These are phyloP conservation scores for Ganoderma lingzhi DNA, from an alignment of 1,284 basidiomycete genomes.

Conservation along the genomic window DNA sequence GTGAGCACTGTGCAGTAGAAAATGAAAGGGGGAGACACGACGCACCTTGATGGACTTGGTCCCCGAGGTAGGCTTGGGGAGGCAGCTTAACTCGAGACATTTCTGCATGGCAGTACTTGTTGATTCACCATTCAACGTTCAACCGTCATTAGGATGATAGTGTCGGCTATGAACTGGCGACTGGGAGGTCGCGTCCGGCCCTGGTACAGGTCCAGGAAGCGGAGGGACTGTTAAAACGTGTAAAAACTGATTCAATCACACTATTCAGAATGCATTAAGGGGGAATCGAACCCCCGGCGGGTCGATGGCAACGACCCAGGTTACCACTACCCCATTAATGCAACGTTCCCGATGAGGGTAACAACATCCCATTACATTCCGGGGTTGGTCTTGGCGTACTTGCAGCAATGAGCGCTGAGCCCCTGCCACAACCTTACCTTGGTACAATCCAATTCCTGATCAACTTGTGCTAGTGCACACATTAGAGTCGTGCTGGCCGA, in stretches of 20 bases:
- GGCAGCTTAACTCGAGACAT: slow-evolving; percentile 34
- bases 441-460: too few species aligned
- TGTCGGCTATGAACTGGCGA: background rate
- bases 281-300: slow-evolving; percentile 81
- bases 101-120: slow-evolving; percentile 13
- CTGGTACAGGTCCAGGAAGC: background rate
- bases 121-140: background rate
- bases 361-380: too few species aligned
- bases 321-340: slow-evolving; percentile 44
- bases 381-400: too few species aligned
- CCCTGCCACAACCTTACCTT: too few species aligned
- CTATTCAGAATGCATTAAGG: slow-evolving; percentile 33
- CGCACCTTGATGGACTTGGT: slow-evolving; percentile 36
- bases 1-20: background rate
- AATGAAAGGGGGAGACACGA: background rate
- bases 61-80: slow-evolving; percentile 24
- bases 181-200: too few species aligned
- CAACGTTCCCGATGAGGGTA: too few species aligned
- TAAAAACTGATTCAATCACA: too few species aligned
- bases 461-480: too few species aligned
- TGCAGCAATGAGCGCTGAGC: too few species aligned
- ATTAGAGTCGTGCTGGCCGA: too few species aligned
- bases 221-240: background rate
- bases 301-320: slow-evolving; percentile 50
- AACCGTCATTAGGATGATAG: background rate